Percentiles rank a stretch among this genome's conserved stretches.
Evolutionary conservation across 208 protist genomes (phyloP).

Genomic region (Plasmodiophora brassicae): DNA sequence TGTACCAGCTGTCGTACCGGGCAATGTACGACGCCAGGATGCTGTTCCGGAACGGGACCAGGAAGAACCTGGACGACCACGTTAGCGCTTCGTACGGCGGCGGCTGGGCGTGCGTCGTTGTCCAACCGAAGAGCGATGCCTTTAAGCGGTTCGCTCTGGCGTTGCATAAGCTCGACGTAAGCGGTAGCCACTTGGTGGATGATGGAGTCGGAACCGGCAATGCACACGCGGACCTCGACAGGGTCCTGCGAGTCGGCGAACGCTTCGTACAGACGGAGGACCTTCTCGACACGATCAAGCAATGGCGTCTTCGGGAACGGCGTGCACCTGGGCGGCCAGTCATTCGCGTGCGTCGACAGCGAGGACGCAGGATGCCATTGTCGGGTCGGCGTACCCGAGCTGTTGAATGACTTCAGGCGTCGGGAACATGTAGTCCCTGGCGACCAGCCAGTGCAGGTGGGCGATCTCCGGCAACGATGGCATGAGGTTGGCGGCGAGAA

Average conservation of each 20-base stretch:
- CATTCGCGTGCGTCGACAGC: no score
- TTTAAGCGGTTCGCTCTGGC: slow-evolving; percentile 9
- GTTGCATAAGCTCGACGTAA: background rate
- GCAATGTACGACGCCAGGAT: slow-evolving; percentile 23
- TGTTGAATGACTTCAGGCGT: background rate
- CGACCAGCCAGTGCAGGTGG: slow-evolving; percentile 19
- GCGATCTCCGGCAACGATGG: background rate
- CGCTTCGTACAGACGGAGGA: slow-evolving; percentile 5
- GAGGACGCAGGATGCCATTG: no score
- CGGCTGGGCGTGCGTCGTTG: background rate
- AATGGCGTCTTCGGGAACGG: slow-evolving; percentile 20
- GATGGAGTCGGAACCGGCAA: slow-evolving; percentile 3
- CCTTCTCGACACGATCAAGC: background rate
- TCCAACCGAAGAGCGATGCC: background rate
- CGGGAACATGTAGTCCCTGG: background rate
- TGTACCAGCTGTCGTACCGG: background rate
- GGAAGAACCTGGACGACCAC: slow-evolving; percentile 15
- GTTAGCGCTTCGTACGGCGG: background rate
- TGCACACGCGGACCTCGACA: slow-evolving; percentile 6
- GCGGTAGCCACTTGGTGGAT: slow-evolving; percentile 16
- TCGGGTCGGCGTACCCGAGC: background rate
- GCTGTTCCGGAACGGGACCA: slow-evolving; percentile 25
- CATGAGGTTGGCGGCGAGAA: background rate
- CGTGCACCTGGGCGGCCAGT: background rate
- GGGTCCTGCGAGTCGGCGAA: slow-evolving; percentile 23